Base-by-base conservation (phyloP, 2,329 filamentous ascomycete species). In the Talaromyces sp. region DNA sequence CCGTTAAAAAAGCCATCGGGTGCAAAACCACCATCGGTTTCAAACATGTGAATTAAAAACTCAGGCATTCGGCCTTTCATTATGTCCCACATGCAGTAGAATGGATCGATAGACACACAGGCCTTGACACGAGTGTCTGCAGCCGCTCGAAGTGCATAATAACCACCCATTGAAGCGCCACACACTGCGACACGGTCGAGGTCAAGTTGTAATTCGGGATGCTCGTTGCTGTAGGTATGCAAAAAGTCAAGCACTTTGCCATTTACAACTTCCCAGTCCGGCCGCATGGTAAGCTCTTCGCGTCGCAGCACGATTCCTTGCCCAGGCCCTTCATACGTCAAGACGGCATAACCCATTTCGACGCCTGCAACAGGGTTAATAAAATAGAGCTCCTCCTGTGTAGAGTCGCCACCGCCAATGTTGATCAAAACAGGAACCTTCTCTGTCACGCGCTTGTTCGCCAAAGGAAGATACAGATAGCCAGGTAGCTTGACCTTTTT, bases 281-380 rank as follows among this genome's bases (percentile, higher is more conserved):
- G 75, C 0, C 77, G 72, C 65, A 81, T 70, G 1, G 47, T 61
- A 4, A 76, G 37, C 41, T 70, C 67, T 33, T 76, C 62, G 0
- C 68, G 67, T 1, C 72, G 70, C 0, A 81, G 71, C 3, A 74
- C 65, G 4, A 80, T 68, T 0, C 81, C 81, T 64, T 83, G 81
- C 0, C 81, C 81, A 0, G 82, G 82, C 0, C 81, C 81, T 1
- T 84, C 81, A 45, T 82, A 81, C 0, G 74, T 81, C 5, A 83
- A 62, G 1, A 78, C 74, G 0, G 81, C 81, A 62, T 83, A 83
- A 0, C 82, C 81, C 0, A 73, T 62, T 0, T 68, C 67, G 0
- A 67, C 69, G 0, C 68, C 79, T 0, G 45, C 68, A 1, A 72
- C 68, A 0, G 72, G 63, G 16, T 68, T 63, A 3, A 77, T 47